Evolutionary conservation across 1,139 yeast species (phyloP).

Genomic region (Pneumocystis oryctolagi): DNA sequence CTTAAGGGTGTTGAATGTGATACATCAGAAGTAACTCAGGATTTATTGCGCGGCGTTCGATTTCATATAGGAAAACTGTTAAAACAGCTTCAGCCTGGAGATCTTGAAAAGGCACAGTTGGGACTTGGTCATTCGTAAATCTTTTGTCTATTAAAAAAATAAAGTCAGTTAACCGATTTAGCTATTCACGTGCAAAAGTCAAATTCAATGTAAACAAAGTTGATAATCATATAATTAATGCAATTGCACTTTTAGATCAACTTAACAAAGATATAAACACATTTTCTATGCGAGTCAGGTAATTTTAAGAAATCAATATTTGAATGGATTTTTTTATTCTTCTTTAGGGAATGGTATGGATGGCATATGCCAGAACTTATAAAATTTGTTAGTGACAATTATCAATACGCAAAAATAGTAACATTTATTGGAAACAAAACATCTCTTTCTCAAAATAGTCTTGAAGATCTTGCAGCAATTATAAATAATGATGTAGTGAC

Average conservation of each 20-base stretch:
- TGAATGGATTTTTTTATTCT: slow-evolving; percentile 20
- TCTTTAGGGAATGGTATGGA: slow-evolving; percentile 93
- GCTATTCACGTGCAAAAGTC: slow-evolving; percentile 89
- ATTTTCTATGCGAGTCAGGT: slow-evolving; percentile 70
- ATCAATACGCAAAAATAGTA: slow-evolving; percentile 65
- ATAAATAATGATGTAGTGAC: slow-evolving; percentile 86
- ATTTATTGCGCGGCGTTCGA: slow-evolving; percentile 87
- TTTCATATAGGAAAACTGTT: slow-evolving; percentile 76
- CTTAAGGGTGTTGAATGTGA: slow-evolving; percentile 83
- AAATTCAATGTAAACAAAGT: slow-evolving; percentile 96
- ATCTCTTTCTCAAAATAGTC: slow-evolving; percentile 57
- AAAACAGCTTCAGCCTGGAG: slow-evolving; percentile 87
- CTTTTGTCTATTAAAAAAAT: background rate
- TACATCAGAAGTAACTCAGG: slow-evolving; percentile 85
- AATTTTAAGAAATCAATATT: background rate
- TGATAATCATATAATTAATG: slow-evolving; percentile 97
- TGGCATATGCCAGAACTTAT: slow-evolving; percentile 99
- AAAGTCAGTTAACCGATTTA: background rate
- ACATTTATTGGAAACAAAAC: slow-evolving; percentile 77
- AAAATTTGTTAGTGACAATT: slow-evolving; percentile 88
- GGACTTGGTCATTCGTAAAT: slow-evolving; percentile 53
- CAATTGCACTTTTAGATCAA: slow-evolving; percentile 90
- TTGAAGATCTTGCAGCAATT: slow-evolving; percentile 78
- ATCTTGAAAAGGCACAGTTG: slow-evolving; percentile 91
- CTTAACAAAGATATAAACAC: slow-evolving; percentile 95